Percentiles rank a stretch among this genome's conserved stretches.
Evolutionary conservation across 805 yeast species (phyloP).

Genomic region (Candida orba): DNA sequence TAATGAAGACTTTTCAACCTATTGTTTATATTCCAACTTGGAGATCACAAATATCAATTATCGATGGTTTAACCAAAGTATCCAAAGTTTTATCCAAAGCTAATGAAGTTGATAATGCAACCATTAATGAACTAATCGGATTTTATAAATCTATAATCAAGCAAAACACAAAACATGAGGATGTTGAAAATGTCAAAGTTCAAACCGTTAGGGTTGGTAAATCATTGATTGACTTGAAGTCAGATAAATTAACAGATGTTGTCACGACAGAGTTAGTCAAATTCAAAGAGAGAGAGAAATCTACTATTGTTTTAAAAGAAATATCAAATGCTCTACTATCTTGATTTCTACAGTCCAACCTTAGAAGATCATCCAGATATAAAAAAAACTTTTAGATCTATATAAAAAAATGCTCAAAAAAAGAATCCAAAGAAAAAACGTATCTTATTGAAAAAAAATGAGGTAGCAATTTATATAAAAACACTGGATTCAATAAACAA

Average conservation of each 20-base stretch:
- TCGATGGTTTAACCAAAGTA: constrained; percentile 31
- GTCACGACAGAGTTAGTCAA: constrained; percentile 22
- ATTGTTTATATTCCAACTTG: constrained; percentile 39
- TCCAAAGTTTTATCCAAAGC: constrained; percentile 9
- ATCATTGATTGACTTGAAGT: constrained; percentile 14
- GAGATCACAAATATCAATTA: constrained; percentile 47
- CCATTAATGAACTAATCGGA: constrained; percentile 7
- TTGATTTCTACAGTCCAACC: not conserved
- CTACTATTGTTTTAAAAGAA: constrained; percentile 40
- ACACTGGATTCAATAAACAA: not conserved
- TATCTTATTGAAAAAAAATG: not conserved
- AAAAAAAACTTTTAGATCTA: not conserved
- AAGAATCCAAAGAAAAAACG: constrained; percentile 10
- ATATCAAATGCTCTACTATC: constrained; percentile 14
- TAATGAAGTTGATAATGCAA: constrained; percentile 4
- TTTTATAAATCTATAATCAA: constrained; percentile 22
- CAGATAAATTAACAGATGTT: constrained; percentile 7
- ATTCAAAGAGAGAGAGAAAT: constrained; percentile 30
- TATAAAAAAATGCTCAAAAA: constrained; percentile 18
- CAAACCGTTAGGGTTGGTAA: constrained; percentile 37
- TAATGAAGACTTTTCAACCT: constrained; percentile 22
- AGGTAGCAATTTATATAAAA: not conserved
- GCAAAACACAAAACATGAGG: constrained; percentile 30
- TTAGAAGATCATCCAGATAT: not conserved
- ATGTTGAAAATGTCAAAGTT: constrained; percentile 54